Evolutionary conservation across 2,329 filamentous ascomycete species (phyloP).

Genomic region (Clarireedia sp.): DNA sequence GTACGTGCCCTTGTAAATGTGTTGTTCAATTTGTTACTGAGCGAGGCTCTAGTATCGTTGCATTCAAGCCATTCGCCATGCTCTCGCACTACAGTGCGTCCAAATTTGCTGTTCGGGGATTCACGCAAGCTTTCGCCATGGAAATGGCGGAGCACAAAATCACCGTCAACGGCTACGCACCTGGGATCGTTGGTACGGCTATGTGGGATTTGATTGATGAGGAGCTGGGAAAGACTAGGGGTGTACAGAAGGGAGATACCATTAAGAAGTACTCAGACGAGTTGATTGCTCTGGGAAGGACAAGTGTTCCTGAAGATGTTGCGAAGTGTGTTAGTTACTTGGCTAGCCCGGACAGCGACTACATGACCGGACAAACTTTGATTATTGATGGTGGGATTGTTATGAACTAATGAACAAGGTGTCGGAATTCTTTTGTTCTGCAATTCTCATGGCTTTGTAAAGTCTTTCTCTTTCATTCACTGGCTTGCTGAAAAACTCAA

Average conservation of each 20-base stretch:
- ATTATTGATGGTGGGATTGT: constrained; percentile 38
- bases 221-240: constrained; percentile 44
- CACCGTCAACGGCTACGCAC: constrained; percentile 60
- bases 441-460: too few relatives aligned
- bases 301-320: constrained; percentile 56
- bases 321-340: constrained; percentile 55
- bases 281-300: constrained; percentile 47
- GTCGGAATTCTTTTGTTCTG: too few relatives aligned
- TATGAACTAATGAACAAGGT: constrained; percentile 9
- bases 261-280: constrained; percentile 47
- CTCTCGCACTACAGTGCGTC: constrained; percentile 56
- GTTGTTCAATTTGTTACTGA: background rate
- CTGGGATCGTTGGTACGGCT: constrained; percentile 54
- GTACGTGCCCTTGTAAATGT: constrained; percentile 3
- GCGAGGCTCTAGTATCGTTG: constrained; percentile 37
- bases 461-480: too few relatives aligned
- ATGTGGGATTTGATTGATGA: constrained; percentile 66
- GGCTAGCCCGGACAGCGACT: constrained; percentile 50
- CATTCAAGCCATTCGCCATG: constrained; percentile 50
- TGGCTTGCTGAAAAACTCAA: too few relatives aligned
- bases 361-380: constrained; percentile 58
- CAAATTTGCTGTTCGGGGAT: constrained; percentile 59
- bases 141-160: constrained; percentile 58
- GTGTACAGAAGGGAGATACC: constrained; percentile 42
- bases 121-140: constrained; percentile 60